Base-by-base conservation (phyloP, 169 alveolate species). In the Babesia bigemina region DNA sequence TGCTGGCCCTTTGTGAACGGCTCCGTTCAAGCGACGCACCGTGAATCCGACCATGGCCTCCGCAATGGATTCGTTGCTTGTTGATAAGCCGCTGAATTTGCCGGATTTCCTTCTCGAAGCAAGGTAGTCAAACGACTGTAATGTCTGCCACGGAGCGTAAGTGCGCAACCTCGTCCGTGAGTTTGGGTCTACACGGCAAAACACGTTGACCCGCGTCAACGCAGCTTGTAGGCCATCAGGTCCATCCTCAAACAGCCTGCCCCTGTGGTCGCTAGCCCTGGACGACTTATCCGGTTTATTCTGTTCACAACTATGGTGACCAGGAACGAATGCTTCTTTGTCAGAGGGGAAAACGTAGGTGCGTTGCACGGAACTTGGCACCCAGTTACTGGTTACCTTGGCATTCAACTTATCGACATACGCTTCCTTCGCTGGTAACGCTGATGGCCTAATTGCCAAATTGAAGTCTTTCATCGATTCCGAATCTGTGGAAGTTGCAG, bases 21-120 rank as follows among this genome's bases (percentile, higher is more conserved):
- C 16, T 7, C 26, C 21, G 14, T 21, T 28, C 14, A 67, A 14
- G 21, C 58, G 16, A 24, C 36, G 12, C 19, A 67, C 63, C 3
- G 76, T 67, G 19, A 8, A 67, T 14, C 29, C 76, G 48, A 26
- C 45, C 76, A 67, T 67, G 56, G 76, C n/a, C 4, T 67, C 76
- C 33, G 39, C 21, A 22, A 67, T 55, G 36, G 66, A 67, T 14
- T 36, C 66, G 0, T 33, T 52, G 45, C 57, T 28, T 4, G 50
- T 0, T 11, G 17, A 1, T 14, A 1, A 36, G 7, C 55, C 58
- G 52, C 57, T 42, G 24, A 52, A n/a, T 14, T n/a, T 24, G 8
- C 59, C 53, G 26, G 50, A 2, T 12, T 67, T 49, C n/a, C 66
- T 29, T 26, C 13, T 8, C 65, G 50, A n/a, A 22, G 7, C 14